Conservation (phyloP, 345 rosid genomes). For the Eutrema yunnanense region DNA sequence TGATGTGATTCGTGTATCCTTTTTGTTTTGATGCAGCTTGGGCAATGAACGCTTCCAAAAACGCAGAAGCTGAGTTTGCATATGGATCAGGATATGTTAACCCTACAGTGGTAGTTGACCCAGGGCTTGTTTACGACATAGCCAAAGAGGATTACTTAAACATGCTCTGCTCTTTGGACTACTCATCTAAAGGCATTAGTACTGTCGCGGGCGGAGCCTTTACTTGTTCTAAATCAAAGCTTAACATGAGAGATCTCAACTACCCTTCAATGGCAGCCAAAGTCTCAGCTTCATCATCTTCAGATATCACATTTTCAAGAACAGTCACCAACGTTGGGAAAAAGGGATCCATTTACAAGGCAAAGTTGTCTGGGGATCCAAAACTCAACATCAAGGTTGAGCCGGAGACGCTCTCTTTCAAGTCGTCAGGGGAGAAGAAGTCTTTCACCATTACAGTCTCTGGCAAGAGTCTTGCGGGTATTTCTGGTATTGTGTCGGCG, state of each 20-base stretch:
- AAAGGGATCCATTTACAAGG: conserved; percentile 23
- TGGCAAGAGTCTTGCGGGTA: conserved; percentile 14
- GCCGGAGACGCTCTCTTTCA: conserved; percentile 22
- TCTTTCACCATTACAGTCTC: conserved; percentile 18
- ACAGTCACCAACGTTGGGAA: conserved; percentile 35
- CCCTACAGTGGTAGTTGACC: conserved; percentile 31
- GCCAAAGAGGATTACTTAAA: conserved; percentile 29
- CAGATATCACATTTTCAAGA: conserved; percentile 25
- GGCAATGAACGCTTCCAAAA: conserved; percentile 30
- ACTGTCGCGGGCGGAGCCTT: conserved; percentile 16
- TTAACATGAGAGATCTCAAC: conserved; percentile 26
- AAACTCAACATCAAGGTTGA: conserved; percentile 16
- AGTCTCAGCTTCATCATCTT: neutral
- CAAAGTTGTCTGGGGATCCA: conserved; percentile 1
- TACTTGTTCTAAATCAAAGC: conserved; percentile 23
- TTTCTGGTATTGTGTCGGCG: conserved; percentile 7
- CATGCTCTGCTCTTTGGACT: conserved; percentile 36
- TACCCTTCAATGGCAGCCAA: conserved; percentile 36
- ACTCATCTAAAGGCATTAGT: neutral
- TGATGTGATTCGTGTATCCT: neutral
- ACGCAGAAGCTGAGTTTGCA: conserved; percentile 35
- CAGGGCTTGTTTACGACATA: conserved; percentile 42
- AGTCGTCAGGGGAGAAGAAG: conserved; percentile 14
- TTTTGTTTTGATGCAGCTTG: conserved; percentile 16
- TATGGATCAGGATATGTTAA: conserved; percentile 42